These are phyloP conservation scores for Neonectria coccinea DNA, from an alignment of 2,329 filamentous ascomycete species.

Conservation along the genomic window DNA sequence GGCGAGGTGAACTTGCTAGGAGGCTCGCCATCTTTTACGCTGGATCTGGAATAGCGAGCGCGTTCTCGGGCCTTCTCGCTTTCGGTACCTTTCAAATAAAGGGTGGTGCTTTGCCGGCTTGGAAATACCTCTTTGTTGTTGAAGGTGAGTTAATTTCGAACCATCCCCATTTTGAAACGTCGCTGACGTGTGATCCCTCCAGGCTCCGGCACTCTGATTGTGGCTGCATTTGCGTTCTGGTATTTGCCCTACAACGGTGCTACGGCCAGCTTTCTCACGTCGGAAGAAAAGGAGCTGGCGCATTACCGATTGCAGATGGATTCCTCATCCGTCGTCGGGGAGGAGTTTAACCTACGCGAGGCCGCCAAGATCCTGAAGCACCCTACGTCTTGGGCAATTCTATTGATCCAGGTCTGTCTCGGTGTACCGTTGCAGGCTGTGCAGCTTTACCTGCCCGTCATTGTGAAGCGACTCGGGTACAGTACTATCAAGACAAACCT, in stretches of 20 bases:
- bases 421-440: slow-evolving; percentile 70
- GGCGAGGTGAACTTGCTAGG: slow-evolving; percentile 58
- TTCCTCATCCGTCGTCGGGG: slow-evolving; percentile 71
- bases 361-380: slow-evolving; percentile 64
- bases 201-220: slow-evolving; percentile 66
- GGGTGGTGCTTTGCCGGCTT: slow-evolving; percentile 51
- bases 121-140: slow-evolving; percentile 66
- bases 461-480: slow-evolving; percentile 62
- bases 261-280: slow-evolving; percentile 73
- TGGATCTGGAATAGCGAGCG: slow-evolving; percentile 77
- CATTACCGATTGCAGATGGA: slow-evolving; percentile 82
- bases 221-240: slow-evolving; percentile 73
- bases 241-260: slow-evolving; percentile 75
- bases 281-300: slow-evolving; percentile 75
- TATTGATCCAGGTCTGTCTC: slow-evolving; percentile 69
- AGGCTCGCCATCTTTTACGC: slow-evolving; percentile 77
- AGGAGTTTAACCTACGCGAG: slow-evolving; percentile 64
- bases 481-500: slow-evolving; percentile 74
- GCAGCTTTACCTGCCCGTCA: slow-evolving; percentile 66
- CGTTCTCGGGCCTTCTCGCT: slow-evolving; percentile 61
- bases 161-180: not conserved
- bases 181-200: not conserved
- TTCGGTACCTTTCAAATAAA: slow-evolving; percentile 63
- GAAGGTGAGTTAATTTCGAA: slow-evolving; percentile 53
- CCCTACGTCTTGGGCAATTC: slow-evolving; percentile 61